Percentiles rank a stretch among this genome's conserved stretches.
Conservation (phyloP, 306 rosid genomes). For the Ochetophila trinervis region DNA sequence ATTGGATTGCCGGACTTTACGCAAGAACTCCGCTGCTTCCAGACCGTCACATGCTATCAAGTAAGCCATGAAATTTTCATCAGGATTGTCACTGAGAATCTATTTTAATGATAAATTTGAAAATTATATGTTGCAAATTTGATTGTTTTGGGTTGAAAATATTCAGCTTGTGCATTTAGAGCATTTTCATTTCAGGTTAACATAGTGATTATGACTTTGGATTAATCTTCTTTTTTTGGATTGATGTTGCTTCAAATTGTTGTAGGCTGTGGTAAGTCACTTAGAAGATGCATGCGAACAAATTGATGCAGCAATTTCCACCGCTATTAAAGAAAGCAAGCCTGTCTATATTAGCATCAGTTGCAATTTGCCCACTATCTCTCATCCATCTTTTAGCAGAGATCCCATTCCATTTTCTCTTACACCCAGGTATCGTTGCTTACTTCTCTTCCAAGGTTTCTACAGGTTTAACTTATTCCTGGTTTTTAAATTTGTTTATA, state of each 20-base stretch:
- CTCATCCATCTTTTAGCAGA: slow-evolving; percentile 38
- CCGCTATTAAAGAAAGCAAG: slow-evolving; percentile 41
- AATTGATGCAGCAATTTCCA: slow-evolving; percentile 45
- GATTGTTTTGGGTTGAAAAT: too few relatives aligned
- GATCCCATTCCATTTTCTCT: slow-evolving; percentile 45
- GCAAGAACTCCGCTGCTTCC: slow-evolving; percentile 47
- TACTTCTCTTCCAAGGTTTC: not conserved
- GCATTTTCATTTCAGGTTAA: too few relatives aligned
- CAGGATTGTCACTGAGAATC: too few relatives aligned
- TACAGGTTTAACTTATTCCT: not conserved
- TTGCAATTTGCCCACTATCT: slow-evolving; percentile 41
- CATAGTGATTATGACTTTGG: too few relatives aligned
- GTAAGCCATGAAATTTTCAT: too few relatives aligned
- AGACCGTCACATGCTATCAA: slow-evolving; percentile 48
- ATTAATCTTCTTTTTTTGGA: not conserved
- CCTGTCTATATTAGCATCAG: slow-evolving; percentile 46
- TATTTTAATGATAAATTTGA: too few relatives aligned
- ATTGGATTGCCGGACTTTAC: slow-evolving; percentile 48
- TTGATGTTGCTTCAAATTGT: not conserved
- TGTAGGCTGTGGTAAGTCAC: slow-evolving; percentile 47
- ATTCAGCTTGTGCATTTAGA: not conserved
- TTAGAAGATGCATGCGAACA: slow-evolving; percentile 42
- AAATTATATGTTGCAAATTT: too few relatives aligned
- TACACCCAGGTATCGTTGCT: slow-evolving; percentile 34
- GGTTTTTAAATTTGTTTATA: too few relatives aligned